Percentiles rank a stretch among this genome's conserved stretches.
These are phyloP conservation scores for Penicillium crustosum DNA, from an alignment of 2,329 filamentous ascomycete genomes.

Conservation along the genomic window DNA sequence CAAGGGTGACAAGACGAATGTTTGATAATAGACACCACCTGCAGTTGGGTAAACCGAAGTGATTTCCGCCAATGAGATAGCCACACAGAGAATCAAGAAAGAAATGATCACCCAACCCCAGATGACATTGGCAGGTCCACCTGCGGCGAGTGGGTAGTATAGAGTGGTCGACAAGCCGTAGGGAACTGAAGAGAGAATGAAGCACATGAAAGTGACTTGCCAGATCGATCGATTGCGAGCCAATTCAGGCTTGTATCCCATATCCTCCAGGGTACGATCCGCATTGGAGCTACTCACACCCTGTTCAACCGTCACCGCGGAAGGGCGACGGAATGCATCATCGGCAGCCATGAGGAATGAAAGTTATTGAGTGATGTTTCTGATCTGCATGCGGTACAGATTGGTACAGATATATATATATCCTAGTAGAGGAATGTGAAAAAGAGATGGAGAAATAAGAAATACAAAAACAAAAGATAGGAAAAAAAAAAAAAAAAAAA, in stretches of 20 bases:
- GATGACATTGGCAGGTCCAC: constrained; percentile 67
- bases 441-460: not conserved
- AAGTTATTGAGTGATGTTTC: not conserved
- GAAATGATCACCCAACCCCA: constrained; percentile 69
- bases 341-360: constrained; percentile 14
- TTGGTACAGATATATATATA: not conserved
- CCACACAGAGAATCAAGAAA: constrained; percentile 61
- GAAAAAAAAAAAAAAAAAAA: no score
- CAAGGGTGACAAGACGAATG: constrained; percentile 62
- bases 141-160: constrained; percentile 66
- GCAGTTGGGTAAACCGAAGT: constrained; percentile 67
- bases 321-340: constrained; percentile 13
- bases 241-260: constrained; percentile 66
- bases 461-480: constrained; percentile 1
- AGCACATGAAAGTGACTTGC: constrained; percentile 38
- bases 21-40: constrained; percentile 69
- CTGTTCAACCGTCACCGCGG: constrained; percentile 15
- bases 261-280: constrained; percentile 29
- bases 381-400: constrained; percentile 3
- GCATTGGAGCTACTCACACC: constrained; percentile 18
- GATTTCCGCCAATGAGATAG: constrained; percentile 66
- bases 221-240: constrained; percentile 56
- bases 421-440: not conserved
- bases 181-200: constrained; percentile 70
- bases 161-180: constrained; percentile 66